A percentile compares a stretch with the other conserved stretches of the same genome.
Conservation (phyloP, 345 rosid species). For the Gossypium herbaceum region DNA sequence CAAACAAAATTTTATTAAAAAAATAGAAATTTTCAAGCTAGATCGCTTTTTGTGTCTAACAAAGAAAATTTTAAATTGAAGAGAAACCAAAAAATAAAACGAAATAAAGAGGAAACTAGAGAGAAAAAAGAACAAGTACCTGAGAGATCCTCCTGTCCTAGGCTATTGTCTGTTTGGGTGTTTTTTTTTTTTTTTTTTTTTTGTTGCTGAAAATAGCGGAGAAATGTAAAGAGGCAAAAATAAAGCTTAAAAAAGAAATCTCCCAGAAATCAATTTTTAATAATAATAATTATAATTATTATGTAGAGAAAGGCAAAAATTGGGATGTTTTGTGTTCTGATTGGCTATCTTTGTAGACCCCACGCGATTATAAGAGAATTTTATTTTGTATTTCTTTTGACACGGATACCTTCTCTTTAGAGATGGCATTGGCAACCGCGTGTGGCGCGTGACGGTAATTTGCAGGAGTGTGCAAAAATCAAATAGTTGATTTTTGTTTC, state of each 20-base stretch:
- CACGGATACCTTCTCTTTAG: too few species aligned
- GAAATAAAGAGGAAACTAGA: neutral
- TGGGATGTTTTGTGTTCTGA: neutral
- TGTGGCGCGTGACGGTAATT: too few species aligned
- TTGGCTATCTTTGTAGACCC: neutral
- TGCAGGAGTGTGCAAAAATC: too few species aligned
- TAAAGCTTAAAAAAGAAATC: neutral
- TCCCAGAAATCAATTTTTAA: neutral
- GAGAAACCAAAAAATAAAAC: neutral
- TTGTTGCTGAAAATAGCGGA: neutral
- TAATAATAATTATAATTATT: neutral
- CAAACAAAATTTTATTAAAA: neutral
- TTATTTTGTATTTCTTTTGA: neutral
- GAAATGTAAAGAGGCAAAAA: neutral
- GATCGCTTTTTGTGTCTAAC: slow-evolving; percentile 22
- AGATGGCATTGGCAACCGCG: too few species aligned
- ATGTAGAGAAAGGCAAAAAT: neutral
- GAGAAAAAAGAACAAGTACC: neutral
- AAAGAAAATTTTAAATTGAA: neutral
- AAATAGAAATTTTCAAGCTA: slow-evolving; percentile 20
- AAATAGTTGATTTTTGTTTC: too few species aligned
- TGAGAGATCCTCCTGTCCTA: slow-evolving; percentile 8
- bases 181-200: neutral
- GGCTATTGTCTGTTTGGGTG: neutral
- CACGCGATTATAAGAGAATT: neutral